Evolutionary conservation across 1,284 basidiomycete species (phyloP), one percentile per base, ranked within the genome.

Genomic region (Ustilago sp.): DNA sequence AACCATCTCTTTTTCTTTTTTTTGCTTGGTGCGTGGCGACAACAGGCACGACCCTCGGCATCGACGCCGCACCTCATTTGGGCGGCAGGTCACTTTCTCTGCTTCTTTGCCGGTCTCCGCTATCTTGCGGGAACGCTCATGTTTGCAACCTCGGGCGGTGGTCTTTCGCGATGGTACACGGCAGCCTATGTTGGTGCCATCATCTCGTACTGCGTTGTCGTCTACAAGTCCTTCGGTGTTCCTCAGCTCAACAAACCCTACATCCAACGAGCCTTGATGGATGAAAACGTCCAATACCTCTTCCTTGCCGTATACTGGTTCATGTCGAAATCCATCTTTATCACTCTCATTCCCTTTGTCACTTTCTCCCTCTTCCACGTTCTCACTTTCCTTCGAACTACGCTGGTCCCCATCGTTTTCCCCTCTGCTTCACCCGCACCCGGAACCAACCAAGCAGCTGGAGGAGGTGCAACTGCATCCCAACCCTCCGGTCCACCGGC

Each of bases 231-330:
- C 39, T 85, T 85, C 41, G 84, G 84, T 11, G 74, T 84, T 9
- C 85, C 85, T 13, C 84, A 84, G 45, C 72, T 83, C 55, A 84
- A 80, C 62, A 80, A 79, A 50, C 72, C 83, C 0, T 85, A 84
- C 74, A 67, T 86, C n/a, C 83, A 86, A 69, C 82, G 85, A 32
- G 84, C 84, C 1, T 61, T 81, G 19, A 83, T 86, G 82, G 85
- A 86, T 52, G 85, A 86, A 67, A 86, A 86, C 61, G 85, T 86
- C 36, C 84, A 86, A 68, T 86, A 86, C 66, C 75, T 85, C 38
- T 76, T 83, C 56, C 68, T 86, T 23, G 84, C 85, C 4, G 68
- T 86, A 36, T 85, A 86, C 80, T 86, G 85, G 85, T 83, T 82
- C 76, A 85, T 83, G 74, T 81, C 74, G 55, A 82, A 81, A 69